Percentiles rank a stretch among this genome's conserved stretches.
These are phyloP conservation scores for Jackrogersella multiformis DNA, from an alignment of 495 filamentous ascomycete species.

Conservation along the genomic window DNA sequence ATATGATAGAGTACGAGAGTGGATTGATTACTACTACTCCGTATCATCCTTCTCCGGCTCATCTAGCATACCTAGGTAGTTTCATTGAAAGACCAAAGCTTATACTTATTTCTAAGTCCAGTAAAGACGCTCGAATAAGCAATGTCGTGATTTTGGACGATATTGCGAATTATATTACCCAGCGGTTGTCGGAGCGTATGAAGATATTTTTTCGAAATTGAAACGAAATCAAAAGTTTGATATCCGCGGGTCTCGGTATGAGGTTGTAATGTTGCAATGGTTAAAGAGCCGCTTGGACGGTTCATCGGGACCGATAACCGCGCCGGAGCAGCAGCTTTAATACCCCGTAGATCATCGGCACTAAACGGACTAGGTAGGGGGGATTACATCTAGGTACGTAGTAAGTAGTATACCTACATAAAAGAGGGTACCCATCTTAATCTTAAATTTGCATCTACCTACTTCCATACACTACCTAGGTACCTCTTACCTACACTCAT, in stretches of 20 bases:
- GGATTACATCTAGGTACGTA: no score
- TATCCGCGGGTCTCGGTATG: slow-evolving; percentile 35
- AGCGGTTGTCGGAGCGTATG: slow-evolving; percentile 32
- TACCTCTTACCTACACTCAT: no score
- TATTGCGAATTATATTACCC: slow-evolving; percentile 32
- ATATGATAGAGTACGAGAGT: no score
- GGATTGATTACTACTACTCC: not conserved
- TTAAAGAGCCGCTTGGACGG: slow-evolving; percentile 41
- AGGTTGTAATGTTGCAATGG: slow-evolving; percentile 38
- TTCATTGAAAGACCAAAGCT: not conserved
- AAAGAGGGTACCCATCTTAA: not conserved
- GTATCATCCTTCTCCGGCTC: not conserved
- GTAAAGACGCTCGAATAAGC: not conserved
- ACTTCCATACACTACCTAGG: no score
- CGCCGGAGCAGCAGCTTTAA: not conserved
- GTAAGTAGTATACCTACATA: not conserved
- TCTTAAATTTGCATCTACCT: not conserved
- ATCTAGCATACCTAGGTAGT: not conserved
- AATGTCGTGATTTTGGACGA: slow-evolving; percentile 30
- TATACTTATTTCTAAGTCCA: not conserved
- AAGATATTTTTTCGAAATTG: not conserved
- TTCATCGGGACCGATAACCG: slow-evolving; percentile 41
- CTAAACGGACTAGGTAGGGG: slow-evolving; percentile 13
- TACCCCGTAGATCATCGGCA: slow-evolving; percentile 18
- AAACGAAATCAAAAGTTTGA: slow-evolving; percentile 8